These are phyloP conservation scores for Iberis pinnata DNA, from an alignment of 345 rosid species.

Conservation along the genomic window DNA sequence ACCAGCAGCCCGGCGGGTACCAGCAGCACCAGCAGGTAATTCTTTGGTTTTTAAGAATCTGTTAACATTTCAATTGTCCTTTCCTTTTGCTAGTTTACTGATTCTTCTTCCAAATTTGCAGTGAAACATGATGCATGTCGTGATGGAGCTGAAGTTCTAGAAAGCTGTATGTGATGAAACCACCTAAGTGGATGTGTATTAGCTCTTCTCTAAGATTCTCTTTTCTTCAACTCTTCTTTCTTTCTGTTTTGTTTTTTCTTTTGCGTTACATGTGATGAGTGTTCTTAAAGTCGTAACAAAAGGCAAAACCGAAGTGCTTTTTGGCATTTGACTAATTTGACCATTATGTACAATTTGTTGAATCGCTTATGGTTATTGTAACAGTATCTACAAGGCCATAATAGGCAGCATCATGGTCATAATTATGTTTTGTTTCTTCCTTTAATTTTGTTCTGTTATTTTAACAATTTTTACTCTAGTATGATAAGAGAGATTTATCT, in stretches of 20 bases:
- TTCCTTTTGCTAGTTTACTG: too few species aligned
- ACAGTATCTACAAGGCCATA: not conserved
- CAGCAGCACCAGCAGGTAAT: conserved; percentile 79
- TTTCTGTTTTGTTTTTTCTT: not conserved
- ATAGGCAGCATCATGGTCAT: too few species aligned
- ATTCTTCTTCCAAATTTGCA: not conserved
- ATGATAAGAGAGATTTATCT: too few species aligned
- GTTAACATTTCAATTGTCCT: too few species aligned
- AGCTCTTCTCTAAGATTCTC: conserved; percentile 19
- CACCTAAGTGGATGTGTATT: conserved; percentile 25
- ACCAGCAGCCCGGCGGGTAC: conserved; percentile 79
- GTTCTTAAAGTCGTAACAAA: conserved; percentile 5
- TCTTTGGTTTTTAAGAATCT: too few species aligned
- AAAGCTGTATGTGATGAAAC: conserved; percentile 16
- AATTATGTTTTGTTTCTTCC: too few species aligned
- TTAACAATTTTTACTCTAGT: too few species aligned
- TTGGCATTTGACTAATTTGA: not conserved
- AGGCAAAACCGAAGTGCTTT: conserved; percentile 2
- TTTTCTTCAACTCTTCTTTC: conserved; percentile 6
- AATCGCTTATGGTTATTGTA: not conserved
- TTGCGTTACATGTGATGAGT: conserved; percentile 8
- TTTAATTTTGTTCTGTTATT: too few species aligned
- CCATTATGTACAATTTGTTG: not conserved
- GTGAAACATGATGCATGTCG: conserved; percentile 25
- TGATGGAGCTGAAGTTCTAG: conserved; percentile 22